Base-by-base conservation (phyloP, 75 land plant genomes). In the Selaginella moellendorffii region DNA sequence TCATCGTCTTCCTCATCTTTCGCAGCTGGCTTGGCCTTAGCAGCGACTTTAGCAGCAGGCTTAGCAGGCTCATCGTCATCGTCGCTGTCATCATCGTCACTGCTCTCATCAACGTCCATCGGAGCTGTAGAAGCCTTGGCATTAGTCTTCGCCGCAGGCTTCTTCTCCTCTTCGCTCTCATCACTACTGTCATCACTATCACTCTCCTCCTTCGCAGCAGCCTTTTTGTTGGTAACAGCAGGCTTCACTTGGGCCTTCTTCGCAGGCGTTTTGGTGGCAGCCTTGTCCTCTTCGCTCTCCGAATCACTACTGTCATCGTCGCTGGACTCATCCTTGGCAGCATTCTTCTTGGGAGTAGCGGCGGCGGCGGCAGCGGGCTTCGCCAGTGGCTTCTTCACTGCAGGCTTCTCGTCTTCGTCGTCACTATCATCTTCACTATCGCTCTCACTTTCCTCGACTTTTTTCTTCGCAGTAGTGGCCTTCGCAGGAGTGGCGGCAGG, bases 1-100 rank as follows among this genome's bases (percentile, higher is more conserved):
- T 56, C 59, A 56, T 19, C n/a, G 24, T 56, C 59, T 56, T 56
- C 59, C n/a, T 56, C 59, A 8, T 8, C 8, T 21, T 56, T 25
- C 19, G 23, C n/a, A 56, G 21, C 59, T 56, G 9, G 21, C 8
- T 56, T 56, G 17, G n/a, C n/a, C 59, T 8, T 56, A 5, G 59
- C 21, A 2, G n/a, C 24, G 5, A 56, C 24, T 56, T 56, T 19
- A n/a, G n/a, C 24, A 2, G 21, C 59, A 21, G 59, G 24, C 19
- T 56, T 25, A 19, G 59, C 59, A 19, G 23, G 21, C 24, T 56
- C 59, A 19, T 56, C 59, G 24, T 56, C 59, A 56, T 19, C n/a
- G n/a, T 56, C 59, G n/a, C 21, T 21, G 59, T 25, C 24, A 21
- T 56, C 59, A 56, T 10, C 51, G 18, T 10, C 51, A 10, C 18